Percentiles rank a stretch among this genome's conserved stretches.
Evolutionary conservation across 2,329 filamentous ascomycete species (phyloP).

Genomic region (Orbilia blumenaviensis): DNA sequence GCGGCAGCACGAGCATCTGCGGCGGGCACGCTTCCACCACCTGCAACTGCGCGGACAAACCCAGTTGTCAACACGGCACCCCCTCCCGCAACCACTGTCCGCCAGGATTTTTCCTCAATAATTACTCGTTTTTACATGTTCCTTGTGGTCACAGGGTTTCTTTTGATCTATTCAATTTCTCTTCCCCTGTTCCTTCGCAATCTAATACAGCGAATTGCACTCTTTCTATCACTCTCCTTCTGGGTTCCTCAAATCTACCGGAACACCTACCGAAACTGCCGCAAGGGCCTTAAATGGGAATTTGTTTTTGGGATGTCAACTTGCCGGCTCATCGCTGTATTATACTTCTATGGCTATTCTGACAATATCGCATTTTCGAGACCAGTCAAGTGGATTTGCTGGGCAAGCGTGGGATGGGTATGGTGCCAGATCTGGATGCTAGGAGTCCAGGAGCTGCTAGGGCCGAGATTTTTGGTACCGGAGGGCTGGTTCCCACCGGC

Average conservation of each 20-base stretch:
- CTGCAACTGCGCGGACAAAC: slow-evolving; percentile 54
- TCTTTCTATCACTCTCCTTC: slow-evolving; percentile 82
- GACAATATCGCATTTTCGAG: slow-evolving; percentile 84
- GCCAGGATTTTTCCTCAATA: slow-evolving; percentile 65
- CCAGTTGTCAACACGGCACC: slow-evolving; percentile 40
- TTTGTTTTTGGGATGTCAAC: slow-evolving; percentile 86
- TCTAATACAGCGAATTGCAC: slow-evolving; percentile 71
- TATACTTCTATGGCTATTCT: slow-evolving; percentile 81
- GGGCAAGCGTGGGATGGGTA: slow-evolving; percentile 76
- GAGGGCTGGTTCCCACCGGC: slow-evolving; percentile 66
- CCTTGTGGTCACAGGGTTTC: slow-evolving; percentile 68
- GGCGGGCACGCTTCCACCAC: slow-evolving; percentile 57
- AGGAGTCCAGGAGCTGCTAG: slow-evolving; percentile 82
- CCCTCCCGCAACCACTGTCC: slow-evolving; percentile 41
- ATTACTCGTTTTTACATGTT: slow-evolving; percentile 69
- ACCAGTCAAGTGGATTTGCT: slow-evolving; percentile 73
- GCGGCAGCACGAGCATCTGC: slow-evolving; percentile 37
- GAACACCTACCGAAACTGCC: slow-evolving; percentile 65
- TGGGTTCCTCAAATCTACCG: slow-evolving; percentile 93
- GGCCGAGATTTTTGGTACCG: slow-evolving; percentile 85
- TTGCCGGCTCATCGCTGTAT: slow-evolving; percentile 79
- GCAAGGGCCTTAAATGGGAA: slow-evolving; percentile 81
- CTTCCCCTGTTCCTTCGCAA: slow-evolving; percentile 68
- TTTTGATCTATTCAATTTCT: slow-evolving; percentile 69
- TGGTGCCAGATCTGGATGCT: slow-evolving; percentile 85